These are phyloP conservation scores for Ceratocystis destructans DNA, from an alignment of 2,329 filamentous ascomycete species.

Conservation along the genomic window DNA sequence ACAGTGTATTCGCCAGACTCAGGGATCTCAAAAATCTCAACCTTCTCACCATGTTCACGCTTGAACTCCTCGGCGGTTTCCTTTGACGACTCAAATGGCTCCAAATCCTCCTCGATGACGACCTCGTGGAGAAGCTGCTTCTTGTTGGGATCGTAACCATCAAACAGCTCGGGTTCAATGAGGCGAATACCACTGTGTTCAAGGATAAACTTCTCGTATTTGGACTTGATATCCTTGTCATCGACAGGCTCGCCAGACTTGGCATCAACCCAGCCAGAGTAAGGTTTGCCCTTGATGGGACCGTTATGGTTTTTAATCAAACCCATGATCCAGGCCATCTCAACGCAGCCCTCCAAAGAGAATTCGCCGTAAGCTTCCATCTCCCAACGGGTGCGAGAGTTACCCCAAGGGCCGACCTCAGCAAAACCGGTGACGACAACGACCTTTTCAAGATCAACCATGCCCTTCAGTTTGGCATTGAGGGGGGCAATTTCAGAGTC, in stretches of 20 bases:
- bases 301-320: slow-evolving; percentile 98
- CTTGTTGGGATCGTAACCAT: slow-evolving; percentile 94
- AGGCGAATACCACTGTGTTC: slow-evolving; percentile 95
- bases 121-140: slow-evolving; percentile 98
- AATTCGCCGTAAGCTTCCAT: slow-evolving; percentile 97
- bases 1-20: slow-evolving; percentile 92
- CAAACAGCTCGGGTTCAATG: slow-evolving; percentile 93
- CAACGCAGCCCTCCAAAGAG: slow-evolving; percentile 91
- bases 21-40: slow-evolving; percentile 88
- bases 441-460: slow-evolving; percentile 97
- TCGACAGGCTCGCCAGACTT: slow-evolving; percentile 93
- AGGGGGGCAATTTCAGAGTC: slow-evolving; percentile 79
- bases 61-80: slow-evolving; percentile 96
- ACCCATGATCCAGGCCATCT: slow-evolving; percentile 99
- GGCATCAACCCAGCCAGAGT: slow-evolving; percentile 90
- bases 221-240: slow-evolving; percentile 93
- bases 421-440: slow-evolving; percentile 95
- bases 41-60: slow-evolving; percentile 93
- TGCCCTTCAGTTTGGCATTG: slow-evolving; percentile 78
- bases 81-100: slow-evolving; percentile 93
- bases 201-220: slow-evolving; percentile 93
- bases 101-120: slow-evolving; percentile 90
- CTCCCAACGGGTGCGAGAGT: slow-evolving; percentile 95
- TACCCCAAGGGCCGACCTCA: slow-evolving; percentile 95
- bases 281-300: slow-evolving; percentile 85